Base-by-base conservation (phyloP, 345 rosid genomes). In the Gossypium bickii region DNA sequence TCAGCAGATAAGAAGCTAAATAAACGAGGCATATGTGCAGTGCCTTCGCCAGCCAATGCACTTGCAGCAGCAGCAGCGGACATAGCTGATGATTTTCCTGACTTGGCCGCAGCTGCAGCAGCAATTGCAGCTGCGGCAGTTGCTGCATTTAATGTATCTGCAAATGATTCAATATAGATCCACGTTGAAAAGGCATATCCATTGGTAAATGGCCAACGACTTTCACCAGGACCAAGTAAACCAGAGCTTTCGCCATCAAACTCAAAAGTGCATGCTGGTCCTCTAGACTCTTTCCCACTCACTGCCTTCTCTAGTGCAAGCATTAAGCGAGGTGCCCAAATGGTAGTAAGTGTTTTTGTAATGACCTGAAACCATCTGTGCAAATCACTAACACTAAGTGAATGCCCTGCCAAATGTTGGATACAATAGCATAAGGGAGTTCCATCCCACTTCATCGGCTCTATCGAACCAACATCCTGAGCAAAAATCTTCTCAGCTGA, bases 171-270 rank as follows among this genome's bases (percentile, higher is more conserved):
- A 74, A 95, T 89, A 76, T 91, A 95, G 72, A 95, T 93, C 99
- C 99, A 95, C 15, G 99, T 91, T 29, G 94, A 94, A 85, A 95
- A 95, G 25, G 93, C 93, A 73, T 91, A 95, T 48, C 99, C 99
- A 87, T 85, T 95, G 68, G 84, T 80, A 85, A 95, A 95, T 34
- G 99, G 99, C 99, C 99, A 95, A 66, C 97, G 94, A 71, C 97
- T 91, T 83, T 95, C 99, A 64, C 97, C 99, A 15, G 99, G 96
- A 82, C 99, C 98, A 86, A 95, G 98, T 88, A 95, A 87, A 79
- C 99, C 99, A 77, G 99, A 95, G 83, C 91, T 91, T 86, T 95
- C 99, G 66, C 99, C 99, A 85, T 95, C 98, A 87, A 95, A 95
- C 82, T 95, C 99, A 57, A 95, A 95, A 52, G 98, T 91, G 67